These are phyloP conservation scores for Basidioascus undulatus DNA, from an alignment of 768 basidiomycete species.

Conservation along the genomic window DNA sequence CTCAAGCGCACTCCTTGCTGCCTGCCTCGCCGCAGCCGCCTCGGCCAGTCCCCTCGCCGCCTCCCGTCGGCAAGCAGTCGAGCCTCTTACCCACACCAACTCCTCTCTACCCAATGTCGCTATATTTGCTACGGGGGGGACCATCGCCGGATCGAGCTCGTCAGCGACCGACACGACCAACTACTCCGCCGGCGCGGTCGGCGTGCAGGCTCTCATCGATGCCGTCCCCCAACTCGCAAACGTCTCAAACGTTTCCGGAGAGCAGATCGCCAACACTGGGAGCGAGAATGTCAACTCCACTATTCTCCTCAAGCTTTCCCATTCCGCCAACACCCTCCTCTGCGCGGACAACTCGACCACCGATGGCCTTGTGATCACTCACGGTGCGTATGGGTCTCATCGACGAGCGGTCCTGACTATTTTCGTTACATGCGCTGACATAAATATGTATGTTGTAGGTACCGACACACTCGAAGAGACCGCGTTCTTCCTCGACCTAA, in stretches of 20 bases:
- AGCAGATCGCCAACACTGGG: too few relatives aligned
- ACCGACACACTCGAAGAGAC: slow-evolving; percentile 17
- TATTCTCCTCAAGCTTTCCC: slow-evolving; percentile 4
- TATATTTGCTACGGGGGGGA: slow-evolving; percentile 1
- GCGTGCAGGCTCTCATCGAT: slow-evolving; percentile 4
- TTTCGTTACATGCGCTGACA: too few relatives aligned
- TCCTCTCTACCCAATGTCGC: not conserved
- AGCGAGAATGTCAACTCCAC: slow-evolving; percentile 5
- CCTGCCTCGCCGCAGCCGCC: too few relatives aligned
- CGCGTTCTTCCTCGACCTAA: slow-evolving; percentile 16
- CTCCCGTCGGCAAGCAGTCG: too few relatives aligned
- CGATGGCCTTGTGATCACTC: slow-evolving; percentile 13
- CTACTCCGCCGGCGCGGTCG: slow-evolving; percentile 2
- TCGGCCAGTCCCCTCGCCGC: too few relatives aligned
- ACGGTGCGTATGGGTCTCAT: too few relatives aligned
- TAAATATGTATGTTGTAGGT: not conserved
- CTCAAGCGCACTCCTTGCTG: too few relatives aligned
- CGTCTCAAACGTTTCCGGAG: too few relatives aligned
- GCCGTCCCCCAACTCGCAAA: slow-evolving; percentile 3
- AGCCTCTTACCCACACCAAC: too few relatives aligned
- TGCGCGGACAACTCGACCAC: slow-evolving; percentile 11
- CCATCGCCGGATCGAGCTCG: slow-evolving; percentile 2
- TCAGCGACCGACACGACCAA: slow-evolving; percentile 3
- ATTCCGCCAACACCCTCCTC: slow-evolving; percentile 11
- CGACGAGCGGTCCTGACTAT: too few relatives aligned